Base-by-base conservation (phyloP, 805 yeast species). In the Pichia kluyveri region DNA sequence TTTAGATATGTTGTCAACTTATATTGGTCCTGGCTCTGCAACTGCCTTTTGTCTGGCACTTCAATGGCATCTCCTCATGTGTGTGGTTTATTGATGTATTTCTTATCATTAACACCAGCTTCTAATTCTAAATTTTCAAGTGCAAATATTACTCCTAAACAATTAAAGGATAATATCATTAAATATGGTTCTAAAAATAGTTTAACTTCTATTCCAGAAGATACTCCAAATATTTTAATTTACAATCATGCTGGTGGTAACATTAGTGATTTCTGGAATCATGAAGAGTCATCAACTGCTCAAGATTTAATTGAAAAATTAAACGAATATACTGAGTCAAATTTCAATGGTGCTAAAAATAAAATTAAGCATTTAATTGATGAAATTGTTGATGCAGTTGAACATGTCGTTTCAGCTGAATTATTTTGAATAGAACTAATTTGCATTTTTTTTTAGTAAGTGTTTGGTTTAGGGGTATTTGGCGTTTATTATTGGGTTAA, bases 11-110 rank as follows among this genome's bases (percentile, higher is more conserved):
- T 73, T 83, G 56, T 87, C 96, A 41, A 84, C 91, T 38, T 86
- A 84, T 65, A 85, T 82, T 64, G 93, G 95, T 41, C 80, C 88
- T 5, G 73, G 76, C 45, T 68, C 78, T 46, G 85, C 89, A 40
- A 83, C 91, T 56, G 89, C 93, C 41, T 78, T 38, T 73, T 86
- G 64, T 85, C 96, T 38, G 99, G 99, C 69, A 91, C 97, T 11
- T 91, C 98, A 15, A 91, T 91, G 99, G 96, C 98, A 23, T 85
- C 97, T 38, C 98, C 99, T 42, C 96, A 89, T 62, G 90, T 90
- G 57, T 83, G 89, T 51, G 99, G 99, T 58, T 75, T 91, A 65
- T 79, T 89, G 61, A 78, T 96, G 9, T 91, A 91, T 75, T 91
- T 79, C 70, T 72, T 90, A 63, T 83, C 96, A 8, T 77, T 89